Conservation (phyloP, 2,329 filamentous ascomycete genomes). For the Eutypa lata region DNA sequence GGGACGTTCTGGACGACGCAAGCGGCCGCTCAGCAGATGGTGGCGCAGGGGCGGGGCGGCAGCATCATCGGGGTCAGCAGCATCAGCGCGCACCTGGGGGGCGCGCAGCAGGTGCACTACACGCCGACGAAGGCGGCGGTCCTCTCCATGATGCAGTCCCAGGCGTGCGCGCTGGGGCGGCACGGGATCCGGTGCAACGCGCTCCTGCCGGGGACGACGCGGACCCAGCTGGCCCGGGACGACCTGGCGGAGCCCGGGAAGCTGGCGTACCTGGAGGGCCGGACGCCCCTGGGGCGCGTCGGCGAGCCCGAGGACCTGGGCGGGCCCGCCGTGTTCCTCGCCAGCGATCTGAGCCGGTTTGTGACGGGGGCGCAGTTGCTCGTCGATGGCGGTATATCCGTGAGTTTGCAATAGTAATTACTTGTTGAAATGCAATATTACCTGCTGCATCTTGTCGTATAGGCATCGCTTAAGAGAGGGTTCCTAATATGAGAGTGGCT, state of each 20-base stretch:
- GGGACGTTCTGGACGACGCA: constrained; percentile 66
- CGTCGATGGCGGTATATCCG: constrained; percentile 72
- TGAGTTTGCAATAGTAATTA: constrained; percentile 70
- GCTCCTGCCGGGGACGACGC: constrained; percentile 65
- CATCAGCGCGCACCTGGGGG: constrained; percentile 61
- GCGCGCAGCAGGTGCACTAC: constrained; percentile 66
- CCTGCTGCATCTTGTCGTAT: too few relatives aligned
- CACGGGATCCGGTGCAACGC: constrained; percentile 68
- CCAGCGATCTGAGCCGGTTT: constrained; percentile 61
- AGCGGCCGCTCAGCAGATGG: constrained; percentile 64
- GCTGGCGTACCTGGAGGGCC: constrained; percentile 62
- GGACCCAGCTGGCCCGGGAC: constrained; percentile 66
- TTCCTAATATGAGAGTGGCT: too few relatives aligned
- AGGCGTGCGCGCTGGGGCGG: constrained; percentile 62
- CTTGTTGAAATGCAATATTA: too few relatives aligned
- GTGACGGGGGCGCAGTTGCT: constrained; percentile 67
- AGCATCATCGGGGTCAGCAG: constrained; percentile 61
- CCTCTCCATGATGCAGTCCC: constrained; percentile 65
- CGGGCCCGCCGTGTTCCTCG: constrained; percentile 70
- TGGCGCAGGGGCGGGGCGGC: constrained; percentile 41
- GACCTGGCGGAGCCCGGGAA: constrained; percentile 64
- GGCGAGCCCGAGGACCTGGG: constrained; percentile 62
- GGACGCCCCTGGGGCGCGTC: constrained; percentile 63
- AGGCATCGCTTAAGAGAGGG: too few relatives aligned
- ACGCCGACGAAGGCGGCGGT: constrained; percentile 72